Conservation (phyloP, 2,329 filamentous ascomycete genomes). For the Penicillium sp. region DNA sequence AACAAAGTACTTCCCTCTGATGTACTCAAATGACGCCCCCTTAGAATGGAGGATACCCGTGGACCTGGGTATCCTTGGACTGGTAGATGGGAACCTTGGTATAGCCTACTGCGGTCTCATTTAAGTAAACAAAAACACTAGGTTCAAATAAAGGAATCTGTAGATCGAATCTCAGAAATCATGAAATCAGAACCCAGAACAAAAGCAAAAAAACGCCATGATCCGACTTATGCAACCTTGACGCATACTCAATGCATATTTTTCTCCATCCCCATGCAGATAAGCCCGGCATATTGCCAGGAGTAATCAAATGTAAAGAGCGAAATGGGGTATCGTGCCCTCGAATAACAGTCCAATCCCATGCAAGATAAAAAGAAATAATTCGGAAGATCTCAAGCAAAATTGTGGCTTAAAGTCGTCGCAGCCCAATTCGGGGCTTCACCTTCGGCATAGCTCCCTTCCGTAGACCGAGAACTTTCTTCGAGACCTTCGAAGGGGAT, state of each 20-base stretch:
- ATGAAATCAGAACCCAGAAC: neutral
- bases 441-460: slow-evolving; percentile 28
- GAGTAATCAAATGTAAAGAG: neutral
- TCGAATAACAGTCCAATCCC: neutral
- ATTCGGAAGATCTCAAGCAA: neutral
- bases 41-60: too few species aligned
- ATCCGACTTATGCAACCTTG: neutral
- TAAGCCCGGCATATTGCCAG: neutral
- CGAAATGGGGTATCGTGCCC: neutral
- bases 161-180: neutral
- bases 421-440: slow-evolving; percentile 38
- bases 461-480: slow-evolving; percentile 22
- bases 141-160: neutral
- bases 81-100: too few species aligned
- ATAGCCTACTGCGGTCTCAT: too few species aligned
- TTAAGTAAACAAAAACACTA: too few species aligned
- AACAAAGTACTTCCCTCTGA: too few species aligned
- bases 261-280: neutral
- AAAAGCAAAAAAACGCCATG: neutral
- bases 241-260: neutral
- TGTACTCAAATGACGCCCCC: too few species aligned
- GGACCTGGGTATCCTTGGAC: too few species aligned
- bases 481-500: slow-evolving; percentile 17
- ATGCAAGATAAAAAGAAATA: neutral
- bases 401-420: slow-evolving; percentile 29